These are phyloP conservation scores for Blastomyces emzantsi DNA, from an alignment of 2,329 filamentous ascomycete genomes.

Conservation along the genomic window DNA sequence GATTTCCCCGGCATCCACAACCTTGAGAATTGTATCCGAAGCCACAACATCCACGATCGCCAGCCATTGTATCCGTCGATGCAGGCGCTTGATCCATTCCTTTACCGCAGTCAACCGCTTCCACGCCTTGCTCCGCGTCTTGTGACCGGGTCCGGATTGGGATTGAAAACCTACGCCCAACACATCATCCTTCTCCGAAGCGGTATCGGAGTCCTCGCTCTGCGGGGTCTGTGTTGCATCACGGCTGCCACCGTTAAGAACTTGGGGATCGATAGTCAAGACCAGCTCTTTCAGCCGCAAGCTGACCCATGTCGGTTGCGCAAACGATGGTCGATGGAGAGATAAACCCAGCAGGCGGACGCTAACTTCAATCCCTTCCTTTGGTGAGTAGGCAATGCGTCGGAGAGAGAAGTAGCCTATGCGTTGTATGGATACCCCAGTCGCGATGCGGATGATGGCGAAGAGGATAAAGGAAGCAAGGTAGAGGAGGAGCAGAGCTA, in stretches of 20 bases:
- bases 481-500: slow-evolving; percentile 76
- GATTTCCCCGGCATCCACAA: slow-evolving; percentile 73
- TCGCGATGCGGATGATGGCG: slow-evolving; percentile 82
- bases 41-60: slow-evolving; percentile 82
- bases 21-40: slow-evolving; percentile 64
- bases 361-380: slow-evolving; percentile 81
- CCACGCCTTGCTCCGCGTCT: slow-evolving; percentile 63
- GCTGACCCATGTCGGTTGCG: slow-evolving; percentile 93
- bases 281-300: slow-evolving; percentile 78
- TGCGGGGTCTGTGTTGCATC: slow-evolving; percentile 17
- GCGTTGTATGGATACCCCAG: slow-evolving; percentile 90
- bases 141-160: neutral
- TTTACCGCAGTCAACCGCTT: slow-evolving; percentile 67
- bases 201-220: slow-evolving; percentile 16
- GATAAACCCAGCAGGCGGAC: slow-evolving; percentile 81
- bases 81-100: slow-evolving; percentile 75
- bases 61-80: slow-evolving; percentile 80
- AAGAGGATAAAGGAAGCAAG: slow-evolving; percentile 88
- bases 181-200: slow-evolving; percentile 9
- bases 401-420: slow-evolving; percentile 88
- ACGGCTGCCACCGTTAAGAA: slow-evolving; percentile 26
- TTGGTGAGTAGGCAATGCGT: slow-evolving; percentile 79
- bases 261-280: slow-evolving; percentile 68
- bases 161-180: slow-evolving; percentile 11
- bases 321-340: slow-evolving; percentile 88